A percentile compares a stretch with the other conserved stretches of the same genome.
phyloP scores from a whole-genome alignment of 176 grass and related monocot genomes.

The Musa troglodytarum region DNA sequence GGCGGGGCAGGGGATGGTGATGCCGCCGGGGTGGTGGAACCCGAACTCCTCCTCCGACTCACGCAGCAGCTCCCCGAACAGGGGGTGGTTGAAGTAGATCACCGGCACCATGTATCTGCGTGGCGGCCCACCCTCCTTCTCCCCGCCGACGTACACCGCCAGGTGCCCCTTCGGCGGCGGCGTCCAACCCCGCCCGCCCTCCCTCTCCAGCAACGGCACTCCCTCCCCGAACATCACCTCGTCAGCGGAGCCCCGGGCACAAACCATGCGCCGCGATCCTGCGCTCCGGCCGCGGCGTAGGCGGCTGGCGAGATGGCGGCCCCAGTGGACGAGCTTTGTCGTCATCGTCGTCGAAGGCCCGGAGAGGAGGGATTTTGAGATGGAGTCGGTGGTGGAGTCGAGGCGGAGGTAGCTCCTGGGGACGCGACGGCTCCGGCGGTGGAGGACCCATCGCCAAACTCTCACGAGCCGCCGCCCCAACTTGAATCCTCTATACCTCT shows the following conservation, averaged over 20 bases:
- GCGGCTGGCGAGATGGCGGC: conserved; percentile 31
- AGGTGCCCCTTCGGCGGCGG: conserved; percentile 77
- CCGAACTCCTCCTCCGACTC: conserved; percentile 95
- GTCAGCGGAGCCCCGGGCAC: neutral
- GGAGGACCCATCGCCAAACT: conserved; percentile 34
- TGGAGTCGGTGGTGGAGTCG: neutral
- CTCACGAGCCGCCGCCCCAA: conserved; percentile 61
- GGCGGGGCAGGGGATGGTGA: conserved; percentile 88
- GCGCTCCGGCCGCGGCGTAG: conserved; percentile 20
- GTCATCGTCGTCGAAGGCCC: conserved; percentile 11
- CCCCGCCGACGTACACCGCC: conserved; percentile 71
- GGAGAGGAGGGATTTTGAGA: neutral
- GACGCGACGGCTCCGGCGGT: conserved; percentile 13
- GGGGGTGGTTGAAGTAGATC: conserved; percentile 91
- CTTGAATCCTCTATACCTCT: conserved; percentile 51
- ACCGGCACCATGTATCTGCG: conserved; percentile 73
- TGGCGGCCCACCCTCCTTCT: conserved; percentile 19
- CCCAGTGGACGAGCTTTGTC: conserved; percentile 43
- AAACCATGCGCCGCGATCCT: neutral
- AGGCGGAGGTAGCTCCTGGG: conserved; percentile 17
- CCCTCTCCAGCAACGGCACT: neutral
- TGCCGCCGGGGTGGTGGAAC: conserved; percentile 81
- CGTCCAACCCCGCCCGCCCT: neutral
- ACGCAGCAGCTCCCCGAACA: conserved; percentile 71
- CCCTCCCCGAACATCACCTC: neutral